These are phyloP conservation scores for Physcomitrium patens DNA, from an alignment of 225 moss, liverwort and hornwort genomes.

Conservation along the genomic window DNA sequence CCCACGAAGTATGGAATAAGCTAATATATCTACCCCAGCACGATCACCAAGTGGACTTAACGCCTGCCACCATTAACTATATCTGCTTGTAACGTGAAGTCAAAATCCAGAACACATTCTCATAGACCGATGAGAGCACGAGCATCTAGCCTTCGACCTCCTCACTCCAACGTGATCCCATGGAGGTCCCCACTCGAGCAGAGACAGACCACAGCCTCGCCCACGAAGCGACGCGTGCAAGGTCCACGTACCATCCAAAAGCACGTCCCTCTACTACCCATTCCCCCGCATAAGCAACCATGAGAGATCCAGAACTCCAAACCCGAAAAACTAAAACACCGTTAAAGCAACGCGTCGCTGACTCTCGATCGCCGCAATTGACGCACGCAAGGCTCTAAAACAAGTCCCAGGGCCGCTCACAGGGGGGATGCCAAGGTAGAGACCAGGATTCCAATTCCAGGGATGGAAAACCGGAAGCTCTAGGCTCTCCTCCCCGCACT, in stretches of 20 bases:
- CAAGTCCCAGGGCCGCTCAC: neutral
- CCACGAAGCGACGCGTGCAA: neutral
- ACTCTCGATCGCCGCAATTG: constrained; percentile 3
- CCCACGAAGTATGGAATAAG: no score
- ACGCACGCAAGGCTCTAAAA: neutral
- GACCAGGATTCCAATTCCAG: constrained; percentile 5
- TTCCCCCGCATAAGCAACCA: constrained; percentile 16
- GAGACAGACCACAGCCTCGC: neutral
- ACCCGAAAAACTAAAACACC: neutral
- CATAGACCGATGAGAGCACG: neutral
- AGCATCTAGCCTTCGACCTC: neutral
- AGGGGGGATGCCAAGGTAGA: neutral
- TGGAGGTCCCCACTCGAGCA: neutral
- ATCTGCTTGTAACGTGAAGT: neutral
- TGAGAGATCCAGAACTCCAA: neutral
- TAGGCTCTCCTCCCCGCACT: neutral
- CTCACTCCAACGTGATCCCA: neutral
- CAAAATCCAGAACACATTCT: neutral
- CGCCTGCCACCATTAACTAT: neutral
- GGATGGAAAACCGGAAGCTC: constrained; percentile 18
- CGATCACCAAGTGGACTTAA: neutral
- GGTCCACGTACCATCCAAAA: neutral
- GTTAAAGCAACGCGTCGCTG: neutral
- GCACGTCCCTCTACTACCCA: neutral
- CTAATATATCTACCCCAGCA: neutral